These are phyloP conservation scores for Cladophialophora chaetospira DNA, from an alignment of 2,329 filamentous ascomycete species.

Conservation along the genomic window DNA sequence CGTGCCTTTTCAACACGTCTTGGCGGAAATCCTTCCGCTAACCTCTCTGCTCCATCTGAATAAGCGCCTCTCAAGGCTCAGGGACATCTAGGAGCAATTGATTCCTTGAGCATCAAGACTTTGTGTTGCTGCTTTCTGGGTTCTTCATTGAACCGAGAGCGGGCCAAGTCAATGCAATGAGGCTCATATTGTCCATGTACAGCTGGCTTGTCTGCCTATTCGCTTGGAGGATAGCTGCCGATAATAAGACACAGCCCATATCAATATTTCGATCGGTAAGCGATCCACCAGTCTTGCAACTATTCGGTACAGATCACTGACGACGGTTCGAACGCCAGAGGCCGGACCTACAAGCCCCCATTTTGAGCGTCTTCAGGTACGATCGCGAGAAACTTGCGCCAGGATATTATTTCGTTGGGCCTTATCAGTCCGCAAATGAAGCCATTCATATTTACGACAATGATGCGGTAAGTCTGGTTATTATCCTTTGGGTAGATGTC, in stretches of 20 bases:
- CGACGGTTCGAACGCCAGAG: constrained; percentile 34
- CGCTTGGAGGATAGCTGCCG: constrained; percentile 33
- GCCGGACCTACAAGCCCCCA: constrained; percentile 44
- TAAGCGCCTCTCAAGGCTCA: too few species aligned
- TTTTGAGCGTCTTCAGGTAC: constrained; percentile 37
- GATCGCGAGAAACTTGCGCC: constrained; percentile 42
- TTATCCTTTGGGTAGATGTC: neutral
- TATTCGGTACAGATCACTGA: constrained; percentile 6
- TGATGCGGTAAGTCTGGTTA: constrained; percentile 42
- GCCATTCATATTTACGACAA: constrained; percentile 57
- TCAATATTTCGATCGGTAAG: constrained; percentile 43
- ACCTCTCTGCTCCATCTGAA: neutral
- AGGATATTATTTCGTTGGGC: constrained; percentile 55
- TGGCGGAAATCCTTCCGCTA: constrained; percentile 2
- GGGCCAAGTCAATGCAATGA: constrained; percentile 9
- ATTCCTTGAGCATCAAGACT: neutral
- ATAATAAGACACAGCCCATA: constrained; percentile 34
- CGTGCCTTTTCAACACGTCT: constrained; percentile 7
- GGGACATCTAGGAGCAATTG: neutral
- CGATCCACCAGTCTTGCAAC: neutral
- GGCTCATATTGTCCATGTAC: constrained; percentile 14
- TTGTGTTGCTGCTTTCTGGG: neutral
- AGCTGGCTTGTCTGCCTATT: constrained; percentile 30
- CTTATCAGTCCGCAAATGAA: constrained; percentile 52
- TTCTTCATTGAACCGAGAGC: constrained; percentile 11